Percentiles rank a stretch among this genome's conserved stretches.
Conservation (phyloP, 2,329 filamentous ascomycete genomes). For the Aspergillus uvarum region DNA sequence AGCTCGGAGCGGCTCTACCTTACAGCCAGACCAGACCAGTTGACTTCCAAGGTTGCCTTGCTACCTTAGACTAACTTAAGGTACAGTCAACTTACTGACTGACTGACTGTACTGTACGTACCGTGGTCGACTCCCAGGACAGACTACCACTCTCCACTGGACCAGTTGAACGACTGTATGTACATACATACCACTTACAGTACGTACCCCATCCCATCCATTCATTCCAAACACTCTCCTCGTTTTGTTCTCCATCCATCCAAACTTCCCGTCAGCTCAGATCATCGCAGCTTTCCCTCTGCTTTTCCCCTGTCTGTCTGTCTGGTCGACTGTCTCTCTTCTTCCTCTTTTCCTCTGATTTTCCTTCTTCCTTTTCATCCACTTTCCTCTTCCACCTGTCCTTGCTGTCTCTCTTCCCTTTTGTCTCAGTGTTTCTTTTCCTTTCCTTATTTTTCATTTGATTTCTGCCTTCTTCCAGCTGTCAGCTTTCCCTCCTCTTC, state of each 20-base stretch:
- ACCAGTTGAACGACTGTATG: too few relatives aligned
- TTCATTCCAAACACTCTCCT: conserved; percentile 23
- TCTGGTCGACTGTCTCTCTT: conserved; percentile 11
- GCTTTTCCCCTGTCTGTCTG: conserved; percentile 14
- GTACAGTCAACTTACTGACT: too few relatives aligned
- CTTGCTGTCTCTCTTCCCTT: conserved; percentile 16
- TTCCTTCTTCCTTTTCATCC: conserved; percentile 17
- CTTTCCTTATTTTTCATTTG: conserved; percentile 5
- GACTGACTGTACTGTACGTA: too few relatives aligned
- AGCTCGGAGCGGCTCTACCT: conserved; percentile 24
- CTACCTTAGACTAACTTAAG: too few relatives aligned
- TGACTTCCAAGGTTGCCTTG: too few relatives aligned
- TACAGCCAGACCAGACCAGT: too few relatives aligned
- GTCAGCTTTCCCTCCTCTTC: neutral
- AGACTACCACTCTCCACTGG: too few relatives aligned
- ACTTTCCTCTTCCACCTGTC: conserved; percentile 11
- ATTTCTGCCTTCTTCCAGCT: neutral
- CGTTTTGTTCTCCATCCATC: conserved; percentile 18
- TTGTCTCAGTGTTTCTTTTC: conserved; percentile 19
- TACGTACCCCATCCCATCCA: neutral
- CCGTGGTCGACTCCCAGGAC: too few relatives aligned
- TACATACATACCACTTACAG: too few relatives aligned
- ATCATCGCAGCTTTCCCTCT: conserved; percentile 25
- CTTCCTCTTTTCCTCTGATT: conserved; percentile 15
- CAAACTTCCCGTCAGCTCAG: conserved; percentile 19